Percentiles rank a stretch among this genome's conserved stretches.
Conservation (phyloP, 1,139 yeast genomes). For the Hansenula anomala region DNA sequence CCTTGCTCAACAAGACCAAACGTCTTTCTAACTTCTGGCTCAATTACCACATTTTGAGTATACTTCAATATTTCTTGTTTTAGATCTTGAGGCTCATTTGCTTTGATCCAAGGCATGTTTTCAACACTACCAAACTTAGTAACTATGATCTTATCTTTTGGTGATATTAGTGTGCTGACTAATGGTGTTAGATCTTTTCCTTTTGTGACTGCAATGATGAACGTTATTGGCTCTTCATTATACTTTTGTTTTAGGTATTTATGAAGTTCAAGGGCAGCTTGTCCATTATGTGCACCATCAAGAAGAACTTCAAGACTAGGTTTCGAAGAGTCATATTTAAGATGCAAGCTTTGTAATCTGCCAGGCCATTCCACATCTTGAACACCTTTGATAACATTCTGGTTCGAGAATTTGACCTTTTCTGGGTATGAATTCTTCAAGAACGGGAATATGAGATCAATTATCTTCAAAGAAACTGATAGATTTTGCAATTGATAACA, state of each 20-base stretch:
- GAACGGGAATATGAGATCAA: conserved; percentile 34
- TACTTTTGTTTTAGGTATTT: conserved; percentile 32
- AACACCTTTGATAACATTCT: conserved; percentile 47
- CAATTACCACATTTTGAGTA: conserved; percentile 27
- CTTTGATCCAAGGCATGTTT: conserved; percentile 88
- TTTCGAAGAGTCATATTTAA: conserved; percentile 17
- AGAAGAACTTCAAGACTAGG: conserved; percentile 39
- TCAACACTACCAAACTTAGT: conserved; percentile 68
- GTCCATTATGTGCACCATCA: conserved; percentile 93
- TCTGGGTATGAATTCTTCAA: conserved; percentile 20
- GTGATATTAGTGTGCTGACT: conserved; percentile 43
- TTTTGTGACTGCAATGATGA: conserved; percentile 67
- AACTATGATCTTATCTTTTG: conserved; percentile 52
- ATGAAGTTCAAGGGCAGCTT: conserved; percentile 70
- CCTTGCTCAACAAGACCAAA: conserved; percentile 11
- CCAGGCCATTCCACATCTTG: conserved; percentile 54
- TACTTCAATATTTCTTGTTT: conserved; percentile 28
- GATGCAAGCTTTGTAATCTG: conserved; percentile 44
- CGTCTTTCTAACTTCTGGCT: conserved; percentile 13
- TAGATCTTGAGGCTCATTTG: conserved; percentile 40
- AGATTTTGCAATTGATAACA: conserved; percentile 68
- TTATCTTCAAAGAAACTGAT: conserved; percentile 59
- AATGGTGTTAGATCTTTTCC: conserved; percentile 61
- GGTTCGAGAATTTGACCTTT: conserved; percentile 25
- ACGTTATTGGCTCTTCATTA: conserved; percentile 40